Evolutionary conservation across 208 protist species (phyloP), one percentile per base, ranked within the genome.

Genomic region (Trypanosoma avium): DNA sequence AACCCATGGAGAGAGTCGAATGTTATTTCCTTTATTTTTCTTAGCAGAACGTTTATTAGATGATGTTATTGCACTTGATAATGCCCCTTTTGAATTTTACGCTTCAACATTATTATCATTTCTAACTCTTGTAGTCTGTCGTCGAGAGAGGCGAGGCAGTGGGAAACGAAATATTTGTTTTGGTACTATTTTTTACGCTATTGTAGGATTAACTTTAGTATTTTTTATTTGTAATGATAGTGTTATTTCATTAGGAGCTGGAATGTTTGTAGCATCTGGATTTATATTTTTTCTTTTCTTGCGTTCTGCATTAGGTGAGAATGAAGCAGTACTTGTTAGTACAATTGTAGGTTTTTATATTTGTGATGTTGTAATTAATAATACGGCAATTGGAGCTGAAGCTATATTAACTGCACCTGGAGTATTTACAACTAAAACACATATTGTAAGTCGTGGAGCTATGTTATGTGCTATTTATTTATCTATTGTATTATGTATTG

Each of bases 21-120:
- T 93, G 24, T 56, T 95, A 19, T 77, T 93, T 57, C 90, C 90
- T 3, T 70, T 95, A 5, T 63, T 95, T 10, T 93, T 95, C 62
- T 62, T 93, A 4, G 78, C 81, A 1, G 90, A 95, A 69, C 55
- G 73, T 2, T 83, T 85, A 26, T 63, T 92, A 4, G 81, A 82
- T 53, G 54, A 84, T 43, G 63, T 77, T 3, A 76, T 90, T 57
- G 55, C 69, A 36, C 26, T 77, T 13, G 65, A 60, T 3, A 67
- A 81, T 63, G 82, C 73, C 3, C 78, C 77, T 1, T 61, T 90
- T 56, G 82, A 89, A 40, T 95, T 93, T 38, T 93, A 93, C 70
- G 79, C 90, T 3, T 91, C 90, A 22, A 81, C 85, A 38, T 40
- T 95, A 29, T 68, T 93, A 0, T 91, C 90, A 0, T 92, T 88